Evolutionary conservation across 2,329 filamentous ascomycete species (phyloP).

Genomic region (Dactylellina parvicollis): DNA sequence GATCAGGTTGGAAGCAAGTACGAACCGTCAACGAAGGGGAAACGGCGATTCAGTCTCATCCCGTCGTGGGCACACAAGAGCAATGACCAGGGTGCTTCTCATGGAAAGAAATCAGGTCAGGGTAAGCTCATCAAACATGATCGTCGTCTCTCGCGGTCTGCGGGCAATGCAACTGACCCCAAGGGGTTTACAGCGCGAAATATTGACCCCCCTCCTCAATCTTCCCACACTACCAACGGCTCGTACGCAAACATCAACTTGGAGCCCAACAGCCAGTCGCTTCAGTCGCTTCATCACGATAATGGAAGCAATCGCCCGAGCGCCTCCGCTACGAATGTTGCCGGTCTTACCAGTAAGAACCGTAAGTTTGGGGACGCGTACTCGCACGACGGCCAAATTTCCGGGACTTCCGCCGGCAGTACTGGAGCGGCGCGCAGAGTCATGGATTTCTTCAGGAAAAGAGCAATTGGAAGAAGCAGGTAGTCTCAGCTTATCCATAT

Average conservation of each 20-base stretch:
- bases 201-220: constrained; percentile 34
- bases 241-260: constrained; percentile 57
- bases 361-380: constrained; percentile 88
- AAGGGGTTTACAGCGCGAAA: constrained; percentile 48
- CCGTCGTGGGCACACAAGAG: constrained; percentile 64
- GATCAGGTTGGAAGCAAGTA: constrained; percentile 79
- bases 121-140: constrained; percentile 54
- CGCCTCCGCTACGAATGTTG: constrained; percentile 61
- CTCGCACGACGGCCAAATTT: constrained; percentile 73
- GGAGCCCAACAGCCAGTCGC: constrained; percentile 59
- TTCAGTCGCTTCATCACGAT: constrained; percentile 40
- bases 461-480: constrained; percentile 76
- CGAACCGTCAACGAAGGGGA: constrained; percentile 47
- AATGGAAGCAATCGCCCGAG: constrained; percentile 63
- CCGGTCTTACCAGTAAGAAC: constrained; percentile 80
- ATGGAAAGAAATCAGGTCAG: constrained; percentile 53
- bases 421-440: constrained; percentile 88
- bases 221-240: constrained; percentile 44
- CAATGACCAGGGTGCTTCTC: constrained; percentile 28
- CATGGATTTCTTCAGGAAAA: constrained; percentile 96
- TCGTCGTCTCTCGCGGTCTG: constrained; percentile 52
- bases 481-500: constrained; percentile 45
- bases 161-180: constrained; percentile 51
- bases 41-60: constrained; percentile 74
- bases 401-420: constrained; percentile 74